Conservation (phyloP, 2,329 filamentous ascomycete species). For the Fusarium solani-melongenae region DNA sequence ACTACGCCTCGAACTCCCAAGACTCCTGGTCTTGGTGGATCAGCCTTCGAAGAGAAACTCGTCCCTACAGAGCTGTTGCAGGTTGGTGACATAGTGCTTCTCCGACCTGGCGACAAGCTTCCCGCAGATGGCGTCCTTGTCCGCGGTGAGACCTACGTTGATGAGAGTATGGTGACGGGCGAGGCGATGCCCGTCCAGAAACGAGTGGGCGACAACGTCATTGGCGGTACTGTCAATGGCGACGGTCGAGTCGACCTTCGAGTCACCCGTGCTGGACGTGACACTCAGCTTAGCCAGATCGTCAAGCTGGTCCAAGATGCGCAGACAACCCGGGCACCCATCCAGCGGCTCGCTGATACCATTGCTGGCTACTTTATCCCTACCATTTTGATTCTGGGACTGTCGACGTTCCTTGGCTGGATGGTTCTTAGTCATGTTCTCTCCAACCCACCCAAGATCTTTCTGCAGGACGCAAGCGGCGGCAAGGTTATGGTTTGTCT, state of each 20-base stretch:
- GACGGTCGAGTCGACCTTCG: conserved; percentile 91
- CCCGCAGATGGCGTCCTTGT: conserved; percentile 91
- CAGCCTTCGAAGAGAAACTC: conserved; percentile 81
- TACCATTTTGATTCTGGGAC: conserved; percentile 83
- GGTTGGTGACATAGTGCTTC: conserved; percentile 90
- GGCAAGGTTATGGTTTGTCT: conserved; percentile 96
- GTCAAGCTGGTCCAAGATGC: conserved; percentile 98
- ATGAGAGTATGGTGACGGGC: conserved; percentile 98
- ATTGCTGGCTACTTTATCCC: conserved; percentile 96
- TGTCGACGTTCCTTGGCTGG: conserved; percentile 89
- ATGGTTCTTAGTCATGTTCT: conserved; percentile 94
- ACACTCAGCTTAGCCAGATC: conserved; percentile 97
- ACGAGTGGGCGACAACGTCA: conserved; percentile 79
- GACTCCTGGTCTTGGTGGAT: conserved; percentile 55
- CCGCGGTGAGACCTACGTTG: conserved; percentile 90
- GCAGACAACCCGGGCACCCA: conserved; percentile 92
- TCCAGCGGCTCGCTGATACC: conserved; percentile 90
- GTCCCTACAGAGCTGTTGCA: conserved; percentile 96
- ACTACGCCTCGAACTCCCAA: conserved; percentile 47
- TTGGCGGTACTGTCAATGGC: conserved; percentile 96
- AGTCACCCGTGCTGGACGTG: conserved; percentile 90
- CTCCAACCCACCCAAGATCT: conserved; percentile 86
- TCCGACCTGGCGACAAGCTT: conserved; percentile 95
- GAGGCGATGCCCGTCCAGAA: conserved; percentile 97
- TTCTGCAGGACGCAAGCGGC: conserved; percentile 81